Evolutionary conservation across 257 asterid species (phyloP).

Genomic region (Solanum peruvianum): DNA sequence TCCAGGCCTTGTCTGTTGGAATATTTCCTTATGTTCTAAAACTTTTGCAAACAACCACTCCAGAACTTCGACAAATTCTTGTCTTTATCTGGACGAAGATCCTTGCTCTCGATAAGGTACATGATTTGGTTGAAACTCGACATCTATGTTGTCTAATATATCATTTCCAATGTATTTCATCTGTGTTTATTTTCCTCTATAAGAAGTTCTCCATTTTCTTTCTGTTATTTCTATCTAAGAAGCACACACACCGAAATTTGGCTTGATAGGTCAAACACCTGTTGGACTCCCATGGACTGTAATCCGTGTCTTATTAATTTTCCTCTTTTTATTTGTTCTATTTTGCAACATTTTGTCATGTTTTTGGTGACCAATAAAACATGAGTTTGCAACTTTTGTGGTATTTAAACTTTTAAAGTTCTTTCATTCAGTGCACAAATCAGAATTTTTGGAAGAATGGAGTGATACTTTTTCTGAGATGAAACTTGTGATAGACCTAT

Average conservation of each 20-base stretch:
- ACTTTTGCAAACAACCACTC: constrained; percentile 91
- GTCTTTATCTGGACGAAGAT: constrained; percentile 99
- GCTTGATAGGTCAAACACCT: not conserved
- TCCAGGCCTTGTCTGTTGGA: constrained; percentile 94
- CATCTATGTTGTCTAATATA: not conserved
- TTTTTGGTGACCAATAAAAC: not conserved
- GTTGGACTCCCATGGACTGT: not conserved
- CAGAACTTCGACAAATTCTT: constrained; percentile 93
- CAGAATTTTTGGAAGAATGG: not conserved
- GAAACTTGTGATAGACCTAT: not conserved
- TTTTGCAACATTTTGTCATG: not conserved
- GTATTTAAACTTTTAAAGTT: not conserved
- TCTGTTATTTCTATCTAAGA: not conserved
- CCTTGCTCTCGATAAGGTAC: constrained; percentile 94
- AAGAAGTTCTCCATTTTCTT: not conserved
- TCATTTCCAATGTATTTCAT: not conserved
- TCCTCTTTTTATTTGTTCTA: not conserved
- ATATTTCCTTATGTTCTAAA: constrained; percentile 95
- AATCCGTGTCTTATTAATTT: not conserved
- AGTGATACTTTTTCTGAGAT: not conserved
- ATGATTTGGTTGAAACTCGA: not conserved
- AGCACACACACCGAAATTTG: not conserved
- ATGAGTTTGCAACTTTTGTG: not conserved
- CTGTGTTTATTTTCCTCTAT: not conserved
- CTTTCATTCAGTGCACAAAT: not conserved